Evolutionary conservation across 2,329 filamentous ascomycete genomes (phyloP).

Genomic region (Ophiosphaerella narmari): DNA sequence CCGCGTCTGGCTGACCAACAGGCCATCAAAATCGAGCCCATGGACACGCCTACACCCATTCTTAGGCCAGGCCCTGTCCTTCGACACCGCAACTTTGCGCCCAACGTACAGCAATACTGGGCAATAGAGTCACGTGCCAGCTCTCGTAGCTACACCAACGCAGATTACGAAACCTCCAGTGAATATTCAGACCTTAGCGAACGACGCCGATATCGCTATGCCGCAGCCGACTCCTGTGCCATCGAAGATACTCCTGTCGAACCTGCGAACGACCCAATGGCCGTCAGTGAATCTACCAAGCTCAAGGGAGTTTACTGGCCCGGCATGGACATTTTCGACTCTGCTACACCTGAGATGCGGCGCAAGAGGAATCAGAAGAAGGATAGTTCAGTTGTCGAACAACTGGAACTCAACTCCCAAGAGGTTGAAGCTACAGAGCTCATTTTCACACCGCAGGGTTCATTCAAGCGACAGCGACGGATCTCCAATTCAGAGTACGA

Average conservation of each 20-base stretch:
- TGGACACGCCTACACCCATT: slow-evolving; percentile 33
- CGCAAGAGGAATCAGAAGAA: slow-evolving; percentile 80
- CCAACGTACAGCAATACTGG: slow-evolving; percentile 48
- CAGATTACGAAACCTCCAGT: slow-evolving; percentile 45
- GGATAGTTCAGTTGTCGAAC: slow-evolving; percentile 69
- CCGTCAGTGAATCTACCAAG: slow-evolving; percentile 50
- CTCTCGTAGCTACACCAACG: slow-evolving; percentile 44
- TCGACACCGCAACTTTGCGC: slow-evolving; percentile 39
- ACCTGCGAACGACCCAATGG: slow-evolving; percentile 24
- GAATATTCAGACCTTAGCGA: slow-evolving; percentile 44
- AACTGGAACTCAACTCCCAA: slow-evolving; percentile 68
- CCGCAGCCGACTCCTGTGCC: slow-evolving; percentile 33
- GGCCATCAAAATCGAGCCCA: slow-evolving; percentile 42
- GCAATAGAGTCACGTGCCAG: slow-evolving; percentile 39
- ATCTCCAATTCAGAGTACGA: slow-evolving; percentile 53
- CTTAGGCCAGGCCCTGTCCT: slow-evolving; percentile 34
- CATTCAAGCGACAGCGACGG: slow-evolving; percentile 48
- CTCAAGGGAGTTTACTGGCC: slow-evolving; percentile 77
- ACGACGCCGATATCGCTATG: slow-evolving; percentile 28
- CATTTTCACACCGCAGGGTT: slow-evolving; percentile 59
- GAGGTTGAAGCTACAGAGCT: slow-evolving; percentile 67
- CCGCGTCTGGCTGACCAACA: slow-evolving; percentile 45
- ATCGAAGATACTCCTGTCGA: slow-evolving; percentile 38
- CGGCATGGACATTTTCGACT: slow-evolving; percentile 82
- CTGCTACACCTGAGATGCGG: slow-evolving; percentile 73